Percentiles rank a stretch among this genome's conserved stretches.
Evolutionary conservation across 345 rosid species (phyloP).

Genomic region (Bruguiera parviflora): DNA sequence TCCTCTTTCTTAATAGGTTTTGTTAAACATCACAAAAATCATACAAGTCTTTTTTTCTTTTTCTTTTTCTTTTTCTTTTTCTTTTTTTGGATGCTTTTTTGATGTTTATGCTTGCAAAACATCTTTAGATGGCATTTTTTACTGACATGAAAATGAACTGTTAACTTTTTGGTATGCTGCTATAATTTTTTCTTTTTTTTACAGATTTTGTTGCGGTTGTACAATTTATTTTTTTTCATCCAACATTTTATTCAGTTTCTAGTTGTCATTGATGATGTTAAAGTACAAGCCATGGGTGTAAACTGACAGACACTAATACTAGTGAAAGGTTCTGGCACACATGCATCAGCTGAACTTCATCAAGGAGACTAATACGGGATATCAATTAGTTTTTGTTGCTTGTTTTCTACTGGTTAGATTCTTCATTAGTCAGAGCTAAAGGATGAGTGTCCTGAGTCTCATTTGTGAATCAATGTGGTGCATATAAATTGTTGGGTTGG

Average conservation of each 20-base stretch:
- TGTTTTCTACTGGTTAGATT: no score
- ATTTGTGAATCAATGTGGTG: no score
- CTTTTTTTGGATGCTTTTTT: background rate
- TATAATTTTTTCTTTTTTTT: background rate
- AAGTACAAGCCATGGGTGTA: conserved; percentile 1
- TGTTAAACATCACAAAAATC: background rate
- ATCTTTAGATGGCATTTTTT: background rate
- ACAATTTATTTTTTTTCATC: background rate
- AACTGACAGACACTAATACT: no score
- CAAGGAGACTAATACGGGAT: no score
- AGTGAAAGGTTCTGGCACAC: no score
- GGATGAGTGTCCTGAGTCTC: no score
- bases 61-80: no score
- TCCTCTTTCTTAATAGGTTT: background rate
- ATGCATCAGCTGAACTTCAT: no score
- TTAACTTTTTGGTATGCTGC: background rate
- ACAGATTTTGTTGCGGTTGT: conserved; percentile 1
- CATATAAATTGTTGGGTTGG: no score
- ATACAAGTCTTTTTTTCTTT: no score
- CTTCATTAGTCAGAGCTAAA: no score
- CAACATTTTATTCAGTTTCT: background rate
- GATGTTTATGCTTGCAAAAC: background rate
- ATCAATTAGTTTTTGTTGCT: no score
- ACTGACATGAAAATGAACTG: conserved; percentile 9
- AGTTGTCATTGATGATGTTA: background rate